phyloP scores from a whole-genome alignment of 2,329 filamentous ascomycete genomes.

The Phaeosphaeria sp. region DNA sequence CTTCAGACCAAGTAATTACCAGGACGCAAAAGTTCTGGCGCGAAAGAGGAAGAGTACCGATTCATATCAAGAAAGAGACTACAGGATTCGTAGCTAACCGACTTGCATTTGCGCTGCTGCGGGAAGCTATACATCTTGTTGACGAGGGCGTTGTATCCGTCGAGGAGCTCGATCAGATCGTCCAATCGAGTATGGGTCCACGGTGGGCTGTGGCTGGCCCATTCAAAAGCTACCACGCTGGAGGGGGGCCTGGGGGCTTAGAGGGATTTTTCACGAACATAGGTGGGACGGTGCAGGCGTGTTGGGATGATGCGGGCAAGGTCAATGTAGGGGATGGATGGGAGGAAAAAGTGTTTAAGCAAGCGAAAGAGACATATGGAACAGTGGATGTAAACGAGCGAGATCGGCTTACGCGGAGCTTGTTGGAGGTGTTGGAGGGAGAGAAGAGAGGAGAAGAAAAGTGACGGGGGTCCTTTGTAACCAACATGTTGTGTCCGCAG shows the following conservation, averaged over 20 bases:
- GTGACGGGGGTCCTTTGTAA: too few species aligned
- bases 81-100: conserved; percentile 65
- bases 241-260: conserved; percentile 62
- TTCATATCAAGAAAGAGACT: conserved; percentile 59
- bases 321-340: conserved; percentile 53
- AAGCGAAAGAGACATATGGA: conserved; percentile 58
- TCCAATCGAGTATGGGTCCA: conserved; percentile 35
- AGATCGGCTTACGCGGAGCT: conserved; percentile 50
- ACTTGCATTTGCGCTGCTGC: conserved; percentile 62
- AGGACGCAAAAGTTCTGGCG: conserved; percentile 57
- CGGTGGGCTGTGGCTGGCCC: conserved; percentile 52
- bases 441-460: conserved; percentile 21
- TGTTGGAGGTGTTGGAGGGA: conserved; percentile 49
- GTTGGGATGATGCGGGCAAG: conserved; percentile 59
- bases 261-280: conserved; percentile 63
- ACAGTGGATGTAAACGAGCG: conserved; percentile 49
- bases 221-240: conserved; percentile 66
- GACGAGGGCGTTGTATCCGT: conserved; percentile 59
- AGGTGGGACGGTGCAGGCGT: conserved; percentile 60
- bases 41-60: conserved; percentile 51
- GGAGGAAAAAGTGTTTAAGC: conserved; percentile 54
- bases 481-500: too few species aligned
- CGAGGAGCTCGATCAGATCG: conserved; percentile 60
- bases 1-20: conserved; percentile 45
- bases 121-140: conserved; percentile 63